Evolutionary conservation across 768 basidiomycete genomes (phyloP).

Genomic region (Lentinula sp.): DNA sequence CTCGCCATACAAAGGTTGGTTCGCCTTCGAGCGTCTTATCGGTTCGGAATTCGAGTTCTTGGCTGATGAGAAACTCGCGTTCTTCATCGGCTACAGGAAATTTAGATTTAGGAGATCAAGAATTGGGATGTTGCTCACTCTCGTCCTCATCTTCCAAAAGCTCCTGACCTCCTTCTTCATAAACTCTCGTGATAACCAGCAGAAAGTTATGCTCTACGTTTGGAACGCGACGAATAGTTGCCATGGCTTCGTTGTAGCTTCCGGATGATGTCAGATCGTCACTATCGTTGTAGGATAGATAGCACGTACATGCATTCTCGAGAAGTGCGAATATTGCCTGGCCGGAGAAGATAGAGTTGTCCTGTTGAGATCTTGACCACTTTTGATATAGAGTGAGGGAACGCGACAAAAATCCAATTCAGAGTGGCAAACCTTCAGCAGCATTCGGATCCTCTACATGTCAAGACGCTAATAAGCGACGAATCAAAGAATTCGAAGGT

Average conservation of each 20-base stretch:
- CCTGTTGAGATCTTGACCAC: conserved; percentile 92
- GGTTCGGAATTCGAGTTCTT: conserved; percentile 82
- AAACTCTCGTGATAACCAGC: conserved; percentile 93
- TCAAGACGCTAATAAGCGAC: conserved; percentile 19
- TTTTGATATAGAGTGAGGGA: background rate
- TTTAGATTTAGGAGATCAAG: background rate
- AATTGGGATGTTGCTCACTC: conserved; percentile 38
- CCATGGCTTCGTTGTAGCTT: conserved; percentile 95
- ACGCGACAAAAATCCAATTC: background rate
- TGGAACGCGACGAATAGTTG: conserved; percentile 82
- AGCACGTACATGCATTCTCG: conserved; percentile 92
- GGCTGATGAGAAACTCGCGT: conserved; percentile 84
- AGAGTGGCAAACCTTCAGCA: conserved; percentile 46
- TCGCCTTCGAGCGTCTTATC: conserved; percentile 65
- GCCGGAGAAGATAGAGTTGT: conserved; percentile 85
- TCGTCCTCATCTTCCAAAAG: conserved; percentile 91
- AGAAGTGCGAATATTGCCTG: conserved; percentile 85
- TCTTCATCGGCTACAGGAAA: conserved; percentile 79
- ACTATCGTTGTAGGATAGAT: background rate
- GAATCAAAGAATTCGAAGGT: conserved; percentile 10
- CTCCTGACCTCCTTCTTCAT: conserved; percentile 95
- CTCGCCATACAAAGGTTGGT: conserved; percentile 85
- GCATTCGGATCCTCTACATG: conserved; percentile 85
- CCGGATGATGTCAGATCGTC: conserved; percentile 4
- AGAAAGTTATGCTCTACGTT: conserved; percentile 77